Evolutionary conservation across 192 early-diverging fungal species (phyloP).

Genomic region (Backusella circina): DNA sequence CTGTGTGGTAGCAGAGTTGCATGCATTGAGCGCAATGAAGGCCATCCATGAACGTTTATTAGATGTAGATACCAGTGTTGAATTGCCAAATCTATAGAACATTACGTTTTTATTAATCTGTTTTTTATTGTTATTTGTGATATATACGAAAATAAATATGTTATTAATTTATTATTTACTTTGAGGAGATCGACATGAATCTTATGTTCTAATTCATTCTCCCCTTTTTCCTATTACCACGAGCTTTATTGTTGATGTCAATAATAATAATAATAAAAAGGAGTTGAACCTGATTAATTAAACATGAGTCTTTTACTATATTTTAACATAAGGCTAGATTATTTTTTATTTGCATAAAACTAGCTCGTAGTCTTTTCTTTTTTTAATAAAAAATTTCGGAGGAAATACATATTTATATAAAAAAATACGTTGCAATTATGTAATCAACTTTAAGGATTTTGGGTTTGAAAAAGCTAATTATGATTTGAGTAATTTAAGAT

Average conservation of each 20-base stretch:
- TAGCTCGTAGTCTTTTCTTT: not conserved
- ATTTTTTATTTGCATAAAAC: not conserved
- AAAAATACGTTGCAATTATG: not conserved
- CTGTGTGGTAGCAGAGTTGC: slow-evolving; percentile 74
- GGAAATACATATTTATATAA: not conserved
- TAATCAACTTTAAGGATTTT: not conserved
- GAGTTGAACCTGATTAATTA: not conserved
- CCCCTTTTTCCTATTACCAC: not conserved
- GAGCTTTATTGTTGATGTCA: not conserved
- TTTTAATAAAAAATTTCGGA: not conserved
- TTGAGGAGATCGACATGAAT: not conserved
- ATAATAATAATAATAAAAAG: not conserved
- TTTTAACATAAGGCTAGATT: not conserved
- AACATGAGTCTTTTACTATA: not conserved
- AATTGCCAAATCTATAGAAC: not conserved
- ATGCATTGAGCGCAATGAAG: slow-evolving; percentile 60
- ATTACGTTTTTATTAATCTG: not conserved
- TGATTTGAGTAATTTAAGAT: slow-evolving; percentile 51
- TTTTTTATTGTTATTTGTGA: not conserved
- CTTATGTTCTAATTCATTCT: not conserved
- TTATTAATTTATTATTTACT: not conserved
- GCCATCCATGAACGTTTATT: slow-evolving; percentile 77
- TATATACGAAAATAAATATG: not conserved
- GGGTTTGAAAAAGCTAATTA: not conserved
- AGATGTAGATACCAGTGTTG: slow-evolving; percentile 8